Conservation (phyloP, 1,284 basidiomycete genomes). For the Neolentinus lepideus region DNA sequence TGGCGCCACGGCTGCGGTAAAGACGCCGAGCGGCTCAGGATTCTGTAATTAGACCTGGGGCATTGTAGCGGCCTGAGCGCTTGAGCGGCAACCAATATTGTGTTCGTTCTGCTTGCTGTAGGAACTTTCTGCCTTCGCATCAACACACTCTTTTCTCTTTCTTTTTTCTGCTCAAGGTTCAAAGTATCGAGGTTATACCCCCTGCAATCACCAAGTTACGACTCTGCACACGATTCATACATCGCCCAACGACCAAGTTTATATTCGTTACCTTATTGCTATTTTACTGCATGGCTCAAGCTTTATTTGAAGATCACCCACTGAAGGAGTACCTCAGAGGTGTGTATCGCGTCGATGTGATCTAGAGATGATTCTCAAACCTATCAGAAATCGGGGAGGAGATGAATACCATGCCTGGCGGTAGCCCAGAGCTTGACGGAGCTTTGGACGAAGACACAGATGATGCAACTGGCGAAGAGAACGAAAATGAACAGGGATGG, state of each 20-base stretch:
- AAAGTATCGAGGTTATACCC: background rate
- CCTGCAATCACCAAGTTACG: background rate
- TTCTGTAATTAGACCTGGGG: no score
- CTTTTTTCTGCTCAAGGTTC: background rate
- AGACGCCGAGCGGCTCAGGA: no score
- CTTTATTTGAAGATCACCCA: slow-evolving; percentile 71
- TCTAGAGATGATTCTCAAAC: background rate
- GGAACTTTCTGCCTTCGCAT: background rate
- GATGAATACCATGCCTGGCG: slow-evolving; percentile 30
- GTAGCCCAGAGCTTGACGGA: slow-evolving; percentile 22
- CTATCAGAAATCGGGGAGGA: slow-evolving; percentile 50
- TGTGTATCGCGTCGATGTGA: slow-evolving; percentile 24
- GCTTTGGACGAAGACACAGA: slow-evolving; percentile 25
- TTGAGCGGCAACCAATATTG: no score
- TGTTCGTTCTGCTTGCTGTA: background rate
- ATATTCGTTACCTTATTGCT: background rate
- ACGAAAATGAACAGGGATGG: slow-evolving; percentile 23
- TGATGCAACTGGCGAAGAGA: slow-evolving; percentile 16
- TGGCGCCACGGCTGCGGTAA: no score
- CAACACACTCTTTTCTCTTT: background rate
- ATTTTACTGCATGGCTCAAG: slow-evolving; percentile 59
- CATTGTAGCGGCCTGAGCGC: no score
- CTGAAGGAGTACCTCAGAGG: slow-evolving; percentile 68
- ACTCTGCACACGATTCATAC: background rate
- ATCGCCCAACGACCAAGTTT: background rate